phyloP scores from a whole-genome alignment of 164 flowering plant species.

The Dillenia turbinata region DNA sequence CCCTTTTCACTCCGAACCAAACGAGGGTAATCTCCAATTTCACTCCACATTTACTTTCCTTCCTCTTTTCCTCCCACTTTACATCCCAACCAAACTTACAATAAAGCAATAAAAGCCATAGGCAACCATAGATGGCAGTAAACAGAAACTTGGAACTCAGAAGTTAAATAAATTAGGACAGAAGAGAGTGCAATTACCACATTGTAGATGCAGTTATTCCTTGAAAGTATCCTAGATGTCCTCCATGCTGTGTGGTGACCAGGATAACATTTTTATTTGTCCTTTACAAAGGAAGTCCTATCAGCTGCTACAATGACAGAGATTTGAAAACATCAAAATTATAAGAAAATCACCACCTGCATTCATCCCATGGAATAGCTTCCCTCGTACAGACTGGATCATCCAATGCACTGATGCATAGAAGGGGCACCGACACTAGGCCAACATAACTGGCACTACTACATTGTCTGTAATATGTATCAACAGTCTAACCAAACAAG shows the following conservation, averaged over 20 bases:
- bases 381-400: conserved; percentile 94
- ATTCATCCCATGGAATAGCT: conserved; percentile 99
- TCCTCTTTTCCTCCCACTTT: no score
- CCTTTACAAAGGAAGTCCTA: conserved; percentile 34
- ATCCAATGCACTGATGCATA: conserved; percentile 90
- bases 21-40: no score
- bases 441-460: conserved; percentile 72
- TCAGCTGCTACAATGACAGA: not conserved
- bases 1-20: no score
- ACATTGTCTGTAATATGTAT: conserved; percentile 78
- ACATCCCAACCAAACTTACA: no score
- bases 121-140: not conserved
- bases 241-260: conserved; percentile 83
- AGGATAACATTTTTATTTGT: conserved; percentile 70
- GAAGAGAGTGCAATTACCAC: conserved; percentile 40
- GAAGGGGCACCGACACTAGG: conserved; percentile 78
- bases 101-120: not conserved
- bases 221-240: conserved; percentile 84
- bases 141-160: not conserved
- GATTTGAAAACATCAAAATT: not conserved
- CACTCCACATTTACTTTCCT: no score
- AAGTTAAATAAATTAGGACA: not conserved
- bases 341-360: conserved; percentile 49
- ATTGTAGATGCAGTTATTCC: conserved; percentile 56
- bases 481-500: conserved; percentile 67